Conservation (phyloP, 371 early-diverging fungal genomes). For the Mucor velutinosus region DNA sequence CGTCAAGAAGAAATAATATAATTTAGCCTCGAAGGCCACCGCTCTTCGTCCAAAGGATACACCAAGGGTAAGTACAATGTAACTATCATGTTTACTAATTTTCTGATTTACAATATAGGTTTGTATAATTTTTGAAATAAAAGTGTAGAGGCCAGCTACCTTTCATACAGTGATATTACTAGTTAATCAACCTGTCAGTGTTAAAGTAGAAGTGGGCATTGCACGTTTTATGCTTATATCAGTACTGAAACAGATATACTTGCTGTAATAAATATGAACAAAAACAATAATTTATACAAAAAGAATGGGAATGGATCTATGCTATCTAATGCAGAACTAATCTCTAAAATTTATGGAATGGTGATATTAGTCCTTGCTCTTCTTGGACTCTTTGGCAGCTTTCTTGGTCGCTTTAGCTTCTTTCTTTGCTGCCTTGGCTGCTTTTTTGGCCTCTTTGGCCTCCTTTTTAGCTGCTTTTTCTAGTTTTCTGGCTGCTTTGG, state of each 20-base stretch:
- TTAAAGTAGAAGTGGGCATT: too few relatives aligned
- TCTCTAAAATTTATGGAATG: neutral
- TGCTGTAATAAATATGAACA: neutral
- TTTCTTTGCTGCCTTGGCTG: slow-evolving; percentile 24
- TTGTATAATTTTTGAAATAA: too few relatives aligned
- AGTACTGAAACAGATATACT: neutral
- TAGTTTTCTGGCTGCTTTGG: slow-evolving; percentile 29
- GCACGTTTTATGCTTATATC: too few relatives aligned
- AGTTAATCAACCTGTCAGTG: neutral
- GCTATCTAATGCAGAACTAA: neutral
- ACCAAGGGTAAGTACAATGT: too few relatives aligned
- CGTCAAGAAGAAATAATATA: too few relatives aligned
- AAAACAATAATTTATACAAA: neutral
- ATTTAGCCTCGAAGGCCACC: too few relatives aligned
- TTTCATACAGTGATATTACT: neutral
- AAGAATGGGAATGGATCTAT: neutral
- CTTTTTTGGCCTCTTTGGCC: slow-evolving; percentile 40
- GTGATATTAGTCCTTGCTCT: slow-evolving; percentile 15
- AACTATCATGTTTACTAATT: too few relatives aligned
- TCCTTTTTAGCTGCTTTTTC: slow-evolving; percentile 40
- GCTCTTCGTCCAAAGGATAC: too few relatives aligned
- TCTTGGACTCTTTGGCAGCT: slow-evolving; percentile 19
- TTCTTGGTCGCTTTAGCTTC: slow-evolving; percentile 22
- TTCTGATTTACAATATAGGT: too few relatives aligned
- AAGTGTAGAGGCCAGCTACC: neutral